These are phyloP conservation scores for Claviceps pusilla DNA, from an alignment of 2,329 filamentous ascomycete species.

Conservation along the genomic window DNA sequence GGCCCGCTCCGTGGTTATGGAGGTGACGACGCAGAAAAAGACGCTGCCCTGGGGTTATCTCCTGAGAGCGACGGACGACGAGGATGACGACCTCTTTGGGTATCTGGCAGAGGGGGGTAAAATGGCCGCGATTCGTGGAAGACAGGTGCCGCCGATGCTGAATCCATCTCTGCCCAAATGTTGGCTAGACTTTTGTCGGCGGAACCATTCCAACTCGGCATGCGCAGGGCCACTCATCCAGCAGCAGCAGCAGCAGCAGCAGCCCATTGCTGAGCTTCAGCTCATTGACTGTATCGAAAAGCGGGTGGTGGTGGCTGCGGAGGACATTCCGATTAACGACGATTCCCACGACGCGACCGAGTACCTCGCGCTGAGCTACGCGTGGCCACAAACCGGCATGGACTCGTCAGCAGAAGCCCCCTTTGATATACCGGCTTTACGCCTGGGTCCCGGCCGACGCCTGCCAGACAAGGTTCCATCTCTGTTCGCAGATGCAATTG, in stretches of 20 bases:
- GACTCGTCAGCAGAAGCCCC: slow-evolving; percentile 6
- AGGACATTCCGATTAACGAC: slow-evolving; percentile 10
- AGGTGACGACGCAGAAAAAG: slow-evolving; percentile 22
- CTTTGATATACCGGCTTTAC: background rate
- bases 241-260: slow-evolving; percentile 6
- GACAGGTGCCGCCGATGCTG: slow-evolving; percentile 17
- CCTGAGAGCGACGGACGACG: slow-evolving; percentile 14
- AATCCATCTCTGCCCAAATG: slow-evolving; percentile 16
- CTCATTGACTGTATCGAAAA: slow-evolving; percentile 19
- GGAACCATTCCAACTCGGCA: slow-evolving; percentile 13
- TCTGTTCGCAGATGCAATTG: slow-evolving; percentile 20
- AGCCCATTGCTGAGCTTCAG: slow-evolving; percentile 15
- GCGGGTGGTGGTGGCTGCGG: slow-evolving; percentile 16
- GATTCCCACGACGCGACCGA: slow-evolving; percentile 8
- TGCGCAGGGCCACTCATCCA: slow-evolving; percentile 7
- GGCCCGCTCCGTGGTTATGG: slow-evolving; percentile 20
- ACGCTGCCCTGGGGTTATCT: slow-evolving; percentile 23
- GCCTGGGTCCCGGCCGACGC: slow-evolving; percentile 1
- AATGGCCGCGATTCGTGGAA: slow-evolving; percentile 15
- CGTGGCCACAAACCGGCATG: slow-evolving; percentile 12
- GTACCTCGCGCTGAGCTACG: slow-evolving; percentile 24
- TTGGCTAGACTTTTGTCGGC: slow-evolving; percentile 22
- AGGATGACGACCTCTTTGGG: slow-evolving; percentile 10
- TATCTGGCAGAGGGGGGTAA: slow-evolving; percentile 2
- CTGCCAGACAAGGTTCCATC: slow-evolving; percentile 15